These are phyloP conservation scores for Trichoderma atrobrunneum DNA, from an alignment of 2,329 filamentous ascomycete species.

Conservation along the genomic window DNA sequence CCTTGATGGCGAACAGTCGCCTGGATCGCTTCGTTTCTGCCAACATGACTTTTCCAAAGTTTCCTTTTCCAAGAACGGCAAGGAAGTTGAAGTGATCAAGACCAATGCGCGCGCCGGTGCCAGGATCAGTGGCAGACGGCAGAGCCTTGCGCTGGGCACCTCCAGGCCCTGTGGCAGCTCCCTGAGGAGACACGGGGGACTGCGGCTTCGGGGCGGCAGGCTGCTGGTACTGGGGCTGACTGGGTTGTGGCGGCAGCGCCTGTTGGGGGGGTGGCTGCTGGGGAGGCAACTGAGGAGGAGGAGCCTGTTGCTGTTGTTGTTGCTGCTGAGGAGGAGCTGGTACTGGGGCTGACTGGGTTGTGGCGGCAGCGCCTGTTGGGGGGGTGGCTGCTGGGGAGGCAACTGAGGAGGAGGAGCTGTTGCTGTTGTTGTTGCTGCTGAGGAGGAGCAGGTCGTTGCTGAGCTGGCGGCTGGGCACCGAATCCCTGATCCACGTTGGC, in stretches of 20 bases:
- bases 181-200: conserved; percentile 32
- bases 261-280: conserved; percentile 38
- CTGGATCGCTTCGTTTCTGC: conserved; percentile 92
- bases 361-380: conserved; percentile 32
- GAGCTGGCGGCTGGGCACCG: conserved; percentile 31
- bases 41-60: conserved; percentile 99
- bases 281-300: conserved; percentile 37
- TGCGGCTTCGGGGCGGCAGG: conserved; percentile 40
- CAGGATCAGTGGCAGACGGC: conserved; percentile 67
- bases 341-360: conserved; percentile 36
- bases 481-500: conserved; percentile 56
- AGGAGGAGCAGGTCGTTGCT: conserved; percentile 33
- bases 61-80: conserved; percentile 95
- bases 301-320: conserved; percentile 35
- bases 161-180: conserved; percentile 21
- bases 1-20: conserved; percentile 96
- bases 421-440: conserved; percentile 37
- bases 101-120: conserved; percentile 81
- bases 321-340: conserved; percentile 37
- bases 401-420: conserved; percentile 37
- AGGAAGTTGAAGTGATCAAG: conserved; percentile 99
- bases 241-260: conserved; percentile 30
- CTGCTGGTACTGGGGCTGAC: conserved; percentile 37
- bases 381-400: conserved; percentile 37
- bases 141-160: conserved; percentile 52